Base-by-base conservation (phyloP, 2,329 filamentous ascomycete genomes). In the Cercospora zeae-maydis region DNA sequence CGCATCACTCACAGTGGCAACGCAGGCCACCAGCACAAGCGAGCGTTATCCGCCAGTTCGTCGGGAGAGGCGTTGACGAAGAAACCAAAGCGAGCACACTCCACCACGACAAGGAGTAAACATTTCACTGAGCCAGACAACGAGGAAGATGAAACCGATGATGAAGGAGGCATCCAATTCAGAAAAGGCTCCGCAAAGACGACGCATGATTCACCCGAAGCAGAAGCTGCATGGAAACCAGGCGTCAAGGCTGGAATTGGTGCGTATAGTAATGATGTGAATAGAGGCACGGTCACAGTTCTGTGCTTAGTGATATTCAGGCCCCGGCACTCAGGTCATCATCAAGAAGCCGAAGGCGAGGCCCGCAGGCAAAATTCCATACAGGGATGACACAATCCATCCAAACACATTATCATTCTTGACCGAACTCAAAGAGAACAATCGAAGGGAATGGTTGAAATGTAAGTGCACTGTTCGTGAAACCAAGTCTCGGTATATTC, bases 311-410 rank as follows among this genome's bases (percentile, higher is more conserved):
- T 31, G 14, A 2, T 6, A 3, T n/a, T 31, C 4, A 10, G 57
- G 80, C 4, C 85, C 84, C 37, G 86, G 86, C 9, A 86, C 82
- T 63, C 81, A 84, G 67, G 76, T 88, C 33, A 80, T 87, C 67
- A 86, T 88, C 73, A 82, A 84, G 71, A 85, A 86, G 66, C 85
- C 85, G 2, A 86, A 86, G 74, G 81, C 86, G n/a, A 79, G 85
- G 68, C 81, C 82, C 34, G 80, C 84, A 24, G 86, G 86, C 14
- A 77, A 81, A n/a, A 82, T 79, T 27, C 82, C 82, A 1, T 88
- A 88, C 73, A 73, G 75, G 47, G 81, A 86, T 66, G 76, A 82
- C 39, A 84, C 79, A 8, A 81, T 88, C 59, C 86, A 88, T 74
- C 85, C 85, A 14, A 87, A 88, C 71, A 88, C 86, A 1, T 75